Evolutionary conservation across 164 flowering plant species (phyloP), one percentile per base, ranked within the genome.

Genomic region (Santalum album): DNA sequence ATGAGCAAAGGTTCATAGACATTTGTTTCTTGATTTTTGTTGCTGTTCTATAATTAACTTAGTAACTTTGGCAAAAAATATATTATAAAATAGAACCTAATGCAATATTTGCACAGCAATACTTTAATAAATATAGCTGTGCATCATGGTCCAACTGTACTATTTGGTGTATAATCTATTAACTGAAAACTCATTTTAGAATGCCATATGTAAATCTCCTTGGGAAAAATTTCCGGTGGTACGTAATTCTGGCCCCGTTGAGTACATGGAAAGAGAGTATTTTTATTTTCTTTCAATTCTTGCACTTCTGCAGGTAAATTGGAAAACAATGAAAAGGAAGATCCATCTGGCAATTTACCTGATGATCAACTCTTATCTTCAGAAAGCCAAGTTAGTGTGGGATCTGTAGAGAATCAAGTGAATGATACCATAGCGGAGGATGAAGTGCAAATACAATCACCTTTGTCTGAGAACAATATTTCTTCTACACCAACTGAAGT

Each of bases 371-470:
- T 47, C 22, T 15, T 25, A 19, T 23, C 62, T 55, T 56, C 68
- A 17, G 68, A 56, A 51, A 36, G 49, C 62, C 46, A 44, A 15
- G 23, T 47, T 44, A 51, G n/a, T 9, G 39, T 55, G 35, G 66
- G 65, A 35, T 51, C 57, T 26, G 16, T 21, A 46, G 67, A 62
- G 38, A 45, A 14, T 29, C 52, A 38, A 65, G 46, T 54, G 20
- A 64, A 53, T 55, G 67, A 53, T 34, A 25, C 6, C 21, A 35
- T 38, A 42, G 57, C 38, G 39, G 55, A 58, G 35, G 75, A 54
- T 54, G 70, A 56, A 45, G 43, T 15, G 15, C 62, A 54, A 53
- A 46, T 44, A 17, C 54, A 50, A 62, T 25, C 38, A 42, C 50
- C 64, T 48, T 6, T 25, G 14, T 52, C 52, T 15, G 69, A 69